Base-by-base conservation (phyloP, 2,329 filamentous ascomycete species). In the Ceratocystis cubensis region DNA sequence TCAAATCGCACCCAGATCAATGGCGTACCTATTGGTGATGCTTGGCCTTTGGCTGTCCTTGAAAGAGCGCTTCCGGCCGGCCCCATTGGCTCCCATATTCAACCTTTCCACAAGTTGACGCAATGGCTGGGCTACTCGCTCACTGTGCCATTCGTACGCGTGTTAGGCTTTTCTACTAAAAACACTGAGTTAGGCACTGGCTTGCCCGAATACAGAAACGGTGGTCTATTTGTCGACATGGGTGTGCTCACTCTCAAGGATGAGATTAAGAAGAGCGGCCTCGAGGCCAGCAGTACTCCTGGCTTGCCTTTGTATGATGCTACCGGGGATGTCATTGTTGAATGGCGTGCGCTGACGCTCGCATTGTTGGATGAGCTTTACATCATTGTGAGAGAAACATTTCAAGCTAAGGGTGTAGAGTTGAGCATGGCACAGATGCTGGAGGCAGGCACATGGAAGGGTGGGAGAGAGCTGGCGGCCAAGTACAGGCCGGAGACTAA, bases 391-490 rank as follows among this genome's bases (percentile, higher is more conserved):
- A 75, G 77, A 4, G 68, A 71, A 10, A 70, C 71, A 2, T 74
- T 77, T 62, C 72, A 72, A 5, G 66, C 74, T 13, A 69, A 76
- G 66, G 73, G 75, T 1, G 71, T 76, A 3, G 69, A 73, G 41
- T 65, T 83, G 64, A 78, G 71, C 50, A 75, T 83, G 73, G 76
- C 80, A 0, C 81, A 83, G 71, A 72, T 82, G 70, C 70, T 83
- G 1, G 81, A 83, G 66, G 80, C 80, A 4, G 81, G 81, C 0
- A 79, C 78, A 1, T 83, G 81, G 81, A 83, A 83, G 69, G 88
- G 87, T 70, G 89, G 89, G 66, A 82, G 89, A 74, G 89, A 93
- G 77, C 80, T 93, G 71, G 89, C 89, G 63, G 89, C 91, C 73
- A 85, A 91, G 66, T 86, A 83, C 57, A 80, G 89, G 67, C 89